Evolutionary conservation across 352 stramenopile species (phyloP), one percentile per base, ranked within the genome.

Genomic region (Phytophthora pluvialis): DNA sequence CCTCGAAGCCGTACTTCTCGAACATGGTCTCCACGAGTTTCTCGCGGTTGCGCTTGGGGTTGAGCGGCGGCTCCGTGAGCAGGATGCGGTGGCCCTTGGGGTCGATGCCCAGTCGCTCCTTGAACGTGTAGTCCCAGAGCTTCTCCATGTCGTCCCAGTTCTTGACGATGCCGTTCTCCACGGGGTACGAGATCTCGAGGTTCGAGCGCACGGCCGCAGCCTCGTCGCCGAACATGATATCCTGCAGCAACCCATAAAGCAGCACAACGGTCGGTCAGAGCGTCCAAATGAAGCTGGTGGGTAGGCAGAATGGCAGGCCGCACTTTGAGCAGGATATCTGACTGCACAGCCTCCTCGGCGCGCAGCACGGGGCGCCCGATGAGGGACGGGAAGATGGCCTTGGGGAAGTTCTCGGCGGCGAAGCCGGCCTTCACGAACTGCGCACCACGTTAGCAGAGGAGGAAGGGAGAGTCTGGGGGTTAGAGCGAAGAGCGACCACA

Each of bases 101-200:
- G 64, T 88, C 78, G 48, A 91, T 90, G 35, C 57, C 75, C 56
- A 98, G 69, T 2, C 93, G 94, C 58, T 98, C 91, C 52, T 95
- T 79, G 75, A 98, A 98, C 47, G 93, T 98, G 77, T 99, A 98
- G 74, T 98, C 95, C 96, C 96, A 99, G 29, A 99, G 77, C 62
- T 98, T 93, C 73, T 98, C 90, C 95, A 99, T 98, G 67, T 98
- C 95, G 51, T 98, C 91, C 96, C 96, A 99, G 81, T 98, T 98
- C 73, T 96, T 96, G 10, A 99, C 94, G 53, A 99, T 98, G 35
- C 96, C 96, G 70, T 99, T 98, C 72, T 98, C 93, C 25, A 99
- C 91, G 11, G 89, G 90, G 75, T 97, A 96, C 66, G 75, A 81
- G 75, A 95, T 94, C 72, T 96, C 87, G 28, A 97, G 73, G 67